Conservation (phyloP, 768 basidiomycete species). For the Cystoderma amianthinum region DNA sequence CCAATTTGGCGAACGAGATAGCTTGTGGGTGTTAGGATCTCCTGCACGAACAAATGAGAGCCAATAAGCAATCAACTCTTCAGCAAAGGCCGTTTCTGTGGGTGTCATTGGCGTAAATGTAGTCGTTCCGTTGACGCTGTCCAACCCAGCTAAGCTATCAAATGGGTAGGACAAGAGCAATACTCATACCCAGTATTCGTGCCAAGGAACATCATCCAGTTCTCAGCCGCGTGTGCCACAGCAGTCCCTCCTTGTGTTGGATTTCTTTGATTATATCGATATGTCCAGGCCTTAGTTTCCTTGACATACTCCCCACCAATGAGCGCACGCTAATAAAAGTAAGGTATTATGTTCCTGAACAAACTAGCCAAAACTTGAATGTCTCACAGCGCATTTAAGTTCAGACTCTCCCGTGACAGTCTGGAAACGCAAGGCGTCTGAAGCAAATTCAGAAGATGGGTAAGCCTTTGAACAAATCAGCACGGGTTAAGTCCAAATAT, state of each 20-base stretch:
- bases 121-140: conserved; percentile 45
- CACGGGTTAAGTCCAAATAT: conserved; percentile 1
- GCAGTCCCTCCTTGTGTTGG: conserved; percentile 27
- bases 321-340: conserved; percentile 30
- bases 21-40: conserved; percentile 49
- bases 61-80: conserved; percentile 61
- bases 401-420: conserved; percentile 43
- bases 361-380: neutral
- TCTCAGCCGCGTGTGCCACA: conserved; percentile 50
- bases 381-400: conserved; percentile 46
- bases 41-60: conserved; percentile 55
- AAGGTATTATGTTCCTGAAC: too few species aligned
- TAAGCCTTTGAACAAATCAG: conserved; percentile 23
- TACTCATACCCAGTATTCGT: conserved; percentile 47
- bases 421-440: conserved; percentile 30
- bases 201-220: conserved; percentile 65
- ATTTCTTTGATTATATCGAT: conserved; percentile 53
- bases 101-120: conserved; percentile 39
- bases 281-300: conserved; percentile 36
- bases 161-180: neutral
- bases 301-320: conserved; percentile 34
- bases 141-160: too few species aligned
- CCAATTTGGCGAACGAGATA: conserved; percentile 46
- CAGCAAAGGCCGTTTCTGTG: conserved; percentile 41
- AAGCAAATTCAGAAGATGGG: conserved; percentile 34